Evolutionary conservation across 2,329 filamentous ascomycete species (phyloP).

Genomic region (Pseudogymnoascus sp.): DNA sequence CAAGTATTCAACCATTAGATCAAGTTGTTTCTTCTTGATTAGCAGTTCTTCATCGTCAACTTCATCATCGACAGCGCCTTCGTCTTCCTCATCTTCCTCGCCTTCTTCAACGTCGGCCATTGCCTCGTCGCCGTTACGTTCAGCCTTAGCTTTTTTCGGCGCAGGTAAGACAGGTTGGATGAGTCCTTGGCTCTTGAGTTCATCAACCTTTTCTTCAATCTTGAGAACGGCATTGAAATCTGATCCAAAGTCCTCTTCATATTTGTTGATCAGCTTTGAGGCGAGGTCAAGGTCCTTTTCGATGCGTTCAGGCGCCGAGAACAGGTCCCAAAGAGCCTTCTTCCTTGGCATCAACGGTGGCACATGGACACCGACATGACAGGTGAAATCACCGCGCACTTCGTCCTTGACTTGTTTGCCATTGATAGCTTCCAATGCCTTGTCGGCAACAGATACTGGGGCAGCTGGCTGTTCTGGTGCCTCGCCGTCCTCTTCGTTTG

Average conservation of each 20-base stretch:
- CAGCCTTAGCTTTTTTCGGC: slow-evolving; percentile 49
- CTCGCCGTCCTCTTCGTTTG: slow-evolving; percentile 54
- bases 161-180: slow-evolving; percentile 59
- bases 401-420: slow-evolving; percentile 96
- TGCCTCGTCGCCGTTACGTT: slow-evolving; percentile 52
- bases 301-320: slow-evolving; percentile 87
- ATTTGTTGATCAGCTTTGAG: slow-evolving; percentile 71
- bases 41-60: slow-evolving; percentile 83
- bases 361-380: slow-evolving; percentile 92
- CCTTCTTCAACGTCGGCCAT: slow-evolving; percentile 70
- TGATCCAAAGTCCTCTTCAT: slow-evolving; percentile 75
- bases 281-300: slow-evolving; percentile 83
- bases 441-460: slow-evolving; percentile 61
- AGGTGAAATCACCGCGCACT: slow-evolving; percentile 89
- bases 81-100: slow-evolving; percentile 65
- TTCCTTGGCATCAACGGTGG: slow-evolving; percentile 79
- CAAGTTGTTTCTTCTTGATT: slow-evolving; percentile 92
- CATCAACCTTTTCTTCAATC: slow-evolving; percentile 81
- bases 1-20: slow-evolving; percentile 91
- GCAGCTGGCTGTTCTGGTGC: slow-evolving; percentile 34
- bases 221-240: slow-evolving; percentile 69
- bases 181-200: slow-evolving; percentile 66
- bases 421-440: slow-evolving; percentile 88
- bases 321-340: slow-evolving; percentile 94
- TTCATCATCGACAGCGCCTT: slow-evolving; percentile 63